Evolutionary conservation across 164 flowering plant species (phyloP), one percentile per base, ranked within the genome.

Genomic region (Stephania cephalantha): DNA sequence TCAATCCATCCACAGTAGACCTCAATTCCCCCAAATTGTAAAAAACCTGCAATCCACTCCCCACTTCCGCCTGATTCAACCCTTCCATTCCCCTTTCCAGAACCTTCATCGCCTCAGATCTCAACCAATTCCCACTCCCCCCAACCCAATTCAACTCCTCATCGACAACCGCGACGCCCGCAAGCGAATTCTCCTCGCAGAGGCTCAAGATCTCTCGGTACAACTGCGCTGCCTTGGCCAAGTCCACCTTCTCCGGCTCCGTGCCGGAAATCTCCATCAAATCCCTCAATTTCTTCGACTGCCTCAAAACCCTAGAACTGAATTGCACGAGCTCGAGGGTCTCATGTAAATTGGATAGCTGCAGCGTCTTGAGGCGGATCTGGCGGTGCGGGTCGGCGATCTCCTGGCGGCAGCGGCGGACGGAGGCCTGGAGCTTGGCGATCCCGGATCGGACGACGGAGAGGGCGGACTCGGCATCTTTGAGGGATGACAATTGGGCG

Each of bases 51-150:
- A 95, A 83, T 5, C 97, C 99, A 20, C 91, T 87, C 48, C 97
- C 99, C 7, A 95, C 99, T 76, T 95, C 98, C 1, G 99, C 91
- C 83, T 95, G 99, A 82, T 95, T 95, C 83, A 91, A 78, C 25
- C 91, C 92, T 69, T 91, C 96, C 87, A 95, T 83, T 46, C 99
- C 99, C 46, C 91, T 88, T 70, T 95, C 94, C 83, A 93, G 76
- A 30, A 90, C 91, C 80, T 78, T 85, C 94, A 91, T 91, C 15
- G 89, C 98, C 75, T 93, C 97, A 1, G 78, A 63, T 58, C 98
- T 71, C 73, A 93, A 74, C 55, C 72, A 79, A 8, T 81, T 82
- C 17, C 98, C 98, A 0, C 82, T 79, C 81, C 90, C 96, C 6
- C 76, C 73, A 3, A 95, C 89, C 87, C 85, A 91, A 20, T 72